Evolutionary conservation across 129 eudicot genomes (phyloP), one percentile per base, ranked within the genome.

Genomic region (Centrapalus pauciflorus): DNA sequence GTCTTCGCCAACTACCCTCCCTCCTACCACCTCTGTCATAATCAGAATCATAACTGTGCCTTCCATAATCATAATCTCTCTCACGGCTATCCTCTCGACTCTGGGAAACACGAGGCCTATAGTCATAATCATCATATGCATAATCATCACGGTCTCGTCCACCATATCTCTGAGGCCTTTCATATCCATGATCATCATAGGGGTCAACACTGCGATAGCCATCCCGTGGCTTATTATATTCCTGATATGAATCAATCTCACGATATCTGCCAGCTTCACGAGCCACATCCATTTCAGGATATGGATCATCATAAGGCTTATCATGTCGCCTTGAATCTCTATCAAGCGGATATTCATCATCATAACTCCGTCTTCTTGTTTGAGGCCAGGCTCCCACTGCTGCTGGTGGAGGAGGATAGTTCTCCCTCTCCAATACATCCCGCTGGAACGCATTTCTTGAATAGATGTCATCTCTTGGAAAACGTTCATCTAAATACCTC

Each of bases 1-100:
- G 88, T 40, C 92, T 76, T 66, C 92, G 74, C 98, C 96, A 92
- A 43, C 76, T 83, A 66, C 96, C 82, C 49, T 88, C 96, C 70
- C 98, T 83, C 68, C 92, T 85, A 49, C 84, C 69, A 34, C 97
- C 81, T 76, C 98, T 80, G 11, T 88, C 98, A 74, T 92, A 78
- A 73, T 92, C 98, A 50, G 95, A 88, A 79, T 93, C 98, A 75
- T 88, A 79, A 74, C 96, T 83, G 32, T 61, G 85, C 55, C 95
- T 83, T 25, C 87, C 89, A 63, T 85, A 73, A 32, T 86, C 97
- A 80, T 81, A 79, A 66, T 93, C 98, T 80, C 92, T 83, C 60
- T 93, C 98, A 56, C 95, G 89, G 72, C 98, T 93, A 71, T 76
- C 90, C 69, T 88, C 95, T 67, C 91, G 72, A 75, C 79, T 61